phyloP scores from a whole-genome alignment of 176 grass and related monocot species.

The Avena insularis region DNA sequence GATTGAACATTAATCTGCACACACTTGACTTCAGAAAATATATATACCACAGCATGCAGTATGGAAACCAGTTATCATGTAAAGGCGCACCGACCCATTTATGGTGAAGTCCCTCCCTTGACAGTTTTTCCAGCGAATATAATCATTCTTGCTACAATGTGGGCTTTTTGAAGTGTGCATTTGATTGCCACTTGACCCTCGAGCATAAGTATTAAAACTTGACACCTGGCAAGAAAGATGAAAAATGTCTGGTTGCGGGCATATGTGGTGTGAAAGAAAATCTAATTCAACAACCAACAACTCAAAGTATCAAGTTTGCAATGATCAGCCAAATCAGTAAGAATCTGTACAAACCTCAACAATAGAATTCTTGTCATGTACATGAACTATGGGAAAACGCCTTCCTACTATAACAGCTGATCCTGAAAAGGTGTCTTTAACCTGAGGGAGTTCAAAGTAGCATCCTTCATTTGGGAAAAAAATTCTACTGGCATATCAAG shows the following conservation, averaged over 20 bases:
- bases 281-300: slow-evolving; percentile 28
- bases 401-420: slow-evolving; percentile 85
- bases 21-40: slow-evolving; percentile 35
- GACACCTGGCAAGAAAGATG: slow-evolving; percentile 68
- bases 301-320: background rate
- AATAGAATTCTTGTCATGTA: slow-evolving; percentile 69
- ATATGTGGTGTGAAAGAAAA: slow-evolving; percentile 28
- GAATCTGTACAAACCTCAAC: slow-evolving; percentile 67
- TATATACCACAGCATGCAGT: slow-evolving; percentile 12
- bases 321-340: background rate
- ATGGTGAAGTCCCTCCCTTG: slow-evolving; percentile 90
- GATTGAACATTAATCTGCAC: slow-evolving; percentile 93
- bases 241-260: slow-evolving; percentile 1
- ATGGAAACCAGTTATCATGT: slow-evolving; percentile 13
- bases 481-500: slow-evolving; percentile 31
- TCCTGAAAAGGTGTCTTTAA: slow-evolving; percentile 74
- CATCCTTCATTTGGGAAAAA: slow-evolving; percentile 33
- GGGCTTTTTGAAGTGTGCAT: slow-evolving; percentile 45
- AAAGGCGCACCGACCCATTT: slow-evolving; percentile 67
- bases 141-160: slow-evolving; percentile 79
- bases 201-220: slow-evolving; percentile 78
- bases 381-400: slow-evolving; percentile 95
- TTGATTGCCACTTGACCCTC: slow-evolving; percentile 55
- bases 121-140: slow-evolving; percentile 88
- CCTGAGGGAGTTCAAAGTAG: slow-evolving; percentile 55